Base-by-base conservation (phyloP, 306 rosid species). In the Quercus parvula region DNA sequence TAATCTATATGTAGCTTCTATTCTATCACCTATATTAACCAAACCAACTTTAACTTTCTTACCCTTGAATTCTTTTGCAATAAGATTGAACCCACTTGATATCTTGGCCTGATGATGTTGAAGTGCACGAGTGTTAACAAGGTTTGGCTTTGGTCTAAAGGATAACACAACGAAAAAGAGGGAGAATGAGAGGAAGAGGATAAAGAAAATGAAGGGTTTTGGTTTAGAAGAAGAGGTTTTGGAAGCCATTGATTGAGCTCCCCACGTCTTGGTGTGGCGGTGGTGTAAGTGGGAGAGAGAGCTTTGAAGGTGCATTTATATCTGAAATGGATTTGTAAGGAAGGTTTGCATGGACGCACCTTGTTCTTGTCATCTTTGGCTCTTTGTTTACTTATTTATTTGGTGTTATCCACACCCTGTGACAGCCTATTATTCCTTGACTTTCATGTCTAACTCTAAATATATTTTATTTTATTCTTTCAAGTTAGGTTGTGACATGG, bases 11-110 rank as follows among this genome's bases (percentile, higher is more conserved):
- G 54, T n/a, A 17, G 25, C 57, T 5, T 67, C 64, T 14, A 25
- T 31, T 24, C 35, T 18, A 41, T 66, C 24, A 9, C 76, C 79
- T 2, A 90, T 17, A 11, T 90, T 90, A 79, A 94, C 90, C 9
- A 94, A 58, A 55, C 94, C 94, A 2, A 88, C 77, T 86, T 79
- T 92, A 3, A 88, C 79, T 18, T 84, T 84, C 9, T 15, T 75
- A 25, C 66, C 64, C 0, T 56, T 24, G 2, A 78, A 25, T 8
- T 63, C 75, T 72, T 84, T 64, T 22, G 77, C 81, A 66, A 91
- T 75, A 77, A 77, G 22, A 14, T 81, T 74, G 73, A 87, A 81
- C 91, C 89, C 82, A n/a, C 56, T 27, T 7, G 84, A 68, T 55
- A 25, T 51, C 56, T 77, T 31, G 55, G 35, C 49, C 1, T 72